Percentiles rank a stretch among this genome's conserved stretches.
These are phyloP conservation scores for Mycosarcoma maydis DNA, from an alignment of 1,284 basidiomycete genomes.

Conservation along the genomic window DNA sequence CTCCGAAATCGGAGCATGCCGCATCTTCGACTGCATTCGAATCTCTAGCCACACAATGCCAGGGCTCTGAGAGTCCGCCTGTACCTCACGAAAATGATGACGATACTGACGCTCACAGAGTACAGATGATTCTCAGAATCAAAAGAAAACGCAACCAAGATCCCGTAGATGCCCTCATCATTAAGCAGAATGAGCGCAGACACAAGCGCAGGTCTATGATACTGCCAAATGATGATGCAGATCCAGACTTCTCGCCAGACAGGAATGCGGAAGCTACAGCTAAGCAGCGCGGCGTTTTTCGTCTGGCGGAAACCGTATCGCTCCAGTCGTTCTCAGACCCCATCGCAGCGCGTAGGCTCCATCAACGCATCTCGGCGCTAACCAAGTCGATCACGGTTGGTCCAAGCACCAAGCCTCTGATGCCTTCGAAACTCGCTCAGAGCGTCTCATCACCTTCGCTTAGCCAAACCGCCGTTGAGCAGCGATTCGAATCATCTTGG, in stretches of 20 bases:
- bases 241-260: no score
- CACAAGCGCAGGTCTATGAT: constrained; percentile 34
- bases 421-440: constrained; percentile 36
- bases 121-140: constrained; percentile 58
- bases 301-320: constrained; percentile 58
- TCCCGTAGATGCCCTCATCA: constrained; percentile 59
- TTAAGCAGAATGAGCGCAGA: constrained; percentile 42
- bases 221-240: constrained; percentile 3
- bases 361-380: constrained; percentile 44
- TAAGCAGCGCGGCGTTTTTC: constrained; percentile 51
- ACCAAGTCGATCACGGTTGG: constrained; percentile 11
- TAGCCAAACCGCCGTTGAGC: constrained; percentile 2
- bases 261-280: neutral
- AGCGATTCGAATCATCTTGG: neutral
- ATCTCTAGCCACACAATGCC: constrained; percentile 14
- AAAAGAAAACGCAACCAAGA: constrained; percentile 60
- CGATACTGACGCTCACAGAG: constrained; percentile 15
- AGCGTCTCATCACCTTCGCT: constrained; percentile 34
- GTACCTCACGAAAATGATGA: constrained; percentile 21
- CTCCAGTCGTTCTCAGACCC: constrained; percentile 49
- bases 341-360: constrained; percentile 33
- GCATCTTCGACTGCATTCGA: constrained; percentile 14
- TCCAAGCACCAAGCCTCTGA: constrained; percentile 25
- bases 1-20: constrained; percentile 13
- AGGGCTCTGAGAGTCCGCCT: constrained; percentile 21